These are phyloP conservation scores for Thermothelomyces thermophilus DNA, from an alignment of 2,329 filamentous ascomycete genomes.

Conservation along the genomic window DNA sequence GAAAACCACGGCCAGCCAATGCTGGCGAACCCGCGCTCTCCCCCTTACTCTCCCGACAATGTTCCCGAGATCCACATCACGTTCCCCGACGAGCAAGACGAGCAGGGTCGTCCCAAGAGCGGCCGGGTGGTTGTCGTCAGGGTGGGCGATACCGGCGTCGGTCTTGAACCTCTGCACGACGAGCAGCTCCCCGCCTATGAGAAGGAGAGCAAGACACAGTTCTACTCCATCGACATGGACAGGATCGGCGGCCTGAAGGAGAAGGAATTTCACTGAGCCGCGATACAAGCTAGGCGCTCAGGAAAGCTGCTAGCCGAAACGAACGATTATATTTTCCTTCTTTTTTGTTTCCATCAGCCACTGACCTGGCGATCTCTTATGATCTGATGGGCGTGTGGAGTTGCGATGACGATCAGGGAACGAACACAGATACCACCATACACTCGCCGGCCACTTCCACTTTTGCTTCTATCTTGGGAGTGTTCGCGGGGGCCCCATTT, in stretches of 20 bases:
- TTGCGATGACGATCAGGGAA: slow-evolving; percentile 17
- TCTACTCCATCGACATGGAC: slow-evolving; percentile 92
- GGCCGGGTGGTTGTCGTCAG: slow-evolving; percentile 87
- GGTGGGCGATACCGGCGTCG: slow-evolving; percentile 80
- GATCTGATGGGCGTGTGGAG: slow-evolving; percentile 15
- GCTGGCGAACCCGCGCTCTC: slow-evolving; percentile 66
- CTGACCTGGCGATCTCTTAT: slow-evolving; percentile 12
- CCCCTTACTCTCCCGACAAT: slow-evolving; percentile 71
- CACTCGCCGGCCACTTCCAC: slow-evolving; percentile 5
- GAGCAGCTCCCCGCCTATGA: slow-evolving; percentile 82
- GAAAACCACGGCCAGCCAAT: slow-evolving; percentile 70
- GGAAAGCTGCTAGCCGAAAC: background rate
- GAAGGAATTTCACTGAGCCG: slow-evolving; percentile 50
- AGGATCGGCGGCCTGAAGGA: slow-evolving; percentile 91
- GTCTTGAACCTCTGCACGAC: slow-evolving; percentile 79
- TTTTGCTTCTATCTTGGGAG: slow-evolving; percentile 10
- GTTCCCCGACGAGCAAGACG: slow-evolving; percentile 92
- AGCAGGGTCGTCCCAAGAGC: slow-evolving; percentile 70
- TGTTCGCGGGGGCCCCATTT: background rate
- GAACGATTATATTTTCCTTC: too few relatives aligned
- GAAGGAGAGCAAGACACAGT: slow-evolving; percentile 69
- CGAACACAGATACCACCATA: slow-evolving; percentile 17
- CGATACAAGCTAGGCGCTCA: background rate
- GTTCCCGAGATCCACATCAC: slow-evolving; percentile 97
- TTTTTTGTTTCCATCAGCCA: background rate